Percentiles rank a stretch among this genome's conserved stretches.
phyloP scores from a whole-genome alignment of 352 stramenopile species.

The Globisporangium okanoganense region DNA sequence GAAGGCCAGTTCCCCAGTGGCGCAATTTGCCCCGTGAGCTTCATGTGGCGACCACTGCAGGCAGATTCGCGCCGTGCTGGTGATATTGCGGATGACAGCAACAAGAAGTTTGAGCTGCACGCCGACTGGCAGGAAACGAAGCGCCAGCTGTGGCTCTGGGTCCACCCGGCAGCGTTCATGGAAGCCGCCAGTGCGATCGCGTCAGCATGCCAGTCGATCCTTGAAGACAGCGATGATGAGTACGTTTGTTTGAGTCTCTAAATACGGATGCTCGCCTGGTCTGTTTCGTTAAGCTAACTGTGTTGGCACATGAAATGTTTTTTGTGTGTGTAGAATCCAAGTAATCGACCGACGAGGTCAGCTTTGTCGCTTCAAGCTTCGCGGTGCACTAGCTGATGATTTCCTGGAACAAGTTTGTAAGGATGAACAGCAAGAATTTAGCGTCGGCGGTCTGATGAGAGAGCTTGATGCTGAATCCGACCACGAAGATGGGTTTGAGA shows the following conservation, averaged over 20 bases:
- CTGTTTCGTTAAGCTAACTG: neutral
- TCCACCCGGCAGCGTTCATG: conserved; percentile 73
- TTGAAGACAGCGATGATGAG: conserved; percentile 37
- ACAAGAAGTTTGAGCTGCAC: conserved; percentile 27
- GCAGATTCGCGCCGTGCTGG: conserved; percentile 17
- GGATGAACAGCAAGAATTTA: neutral
- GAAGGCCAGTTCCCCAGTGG: conserved; percentile 47
- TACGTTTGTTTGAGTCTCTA: conserved; percentile 1
- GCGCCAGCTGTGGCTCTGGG: conserved; percentile 76
- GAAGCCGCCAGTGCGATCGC: conserved; percentile 60
- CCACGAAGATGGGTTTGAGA: conserved; percentile 47
- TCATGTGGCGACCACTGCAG: conserved; percentile 64
- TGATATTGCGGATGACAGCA: neutral
- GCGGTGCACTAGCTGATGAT: conserved; percentile 40
- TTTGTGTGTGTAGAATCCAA: conserved; percentile 28
- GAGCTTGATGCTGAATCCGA: conserved; percentile 32
- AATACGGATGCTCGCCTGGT: neutral
- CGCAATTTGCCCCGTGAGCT: conserved; percentile 65
- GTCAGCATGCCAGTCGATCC: conserved; percentile 41
- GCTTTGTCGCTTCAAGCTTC: conserved; percentile 58
- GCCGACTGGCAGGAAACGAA: conserved; percentile 41
- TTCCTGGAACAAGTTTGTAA: conserved; percentile 28
- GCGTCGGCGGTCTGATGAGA: conserved; percentile 2
- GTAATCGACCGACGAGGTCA: conserved; percentile 68
- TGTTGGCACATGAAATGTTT: neutral